Base-by-base conservation (phyloP, 2,329 filamentous ascomycete genomes). In the Cercospora citrullina region DNA sequence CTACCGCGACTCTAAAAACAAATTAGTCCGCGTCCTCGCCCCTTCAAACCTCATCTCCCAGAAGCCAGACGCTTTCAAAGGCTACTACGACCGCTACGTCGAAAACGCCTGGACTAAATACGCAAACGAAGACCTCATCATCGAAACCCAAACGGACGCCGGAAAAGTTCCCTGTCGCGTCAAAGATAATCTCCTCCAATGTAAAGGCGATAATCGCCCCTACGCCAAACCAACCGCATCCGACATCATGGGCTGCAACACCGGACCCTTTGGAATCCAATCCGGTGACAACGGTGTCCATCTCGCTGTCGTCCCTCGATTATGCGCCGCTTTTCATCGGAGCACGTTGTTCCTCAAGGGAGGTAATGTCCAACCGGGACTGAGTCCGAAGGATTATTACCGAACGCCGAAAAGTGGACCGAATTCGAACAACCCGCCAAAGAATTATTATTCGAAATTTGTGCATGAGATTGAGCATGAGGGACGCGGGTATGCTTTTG, bases 241-340 rank as follows among this genome's bases (percentile, higher is more conserved):
- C 12, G 90, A 92, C 77, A 89, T 92, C 69, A 87, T 91, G 74
- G 85, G 85, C 51, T 91, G 89, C 80, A 89, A 86, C 75, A 87
- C 84, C 3, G 88, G 88, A 0, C 87, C 87, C 0, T 90, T 90
- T 71, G 79, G 81, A 69, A 70, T 84, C 4, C 67, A 79, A 63
- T 68, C 84, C 67, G 72, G 73, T 6, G 75, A 79, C 21, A 80
- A 80, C 62, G 75, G 72, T 3, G 78, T 83, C 1, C 79, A 81
- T 51, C 79, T 80, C 67, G 89, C 89, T 39, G 85, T 93, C 63
- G 88, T 88, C 1, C 90, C 92, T 0, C 85, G 92, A 14, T 80
- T 95, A 6, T 87, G 90, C 1, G 91, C 92, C 0, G 91, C 90
- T 1, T 87, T 94, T 74, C 93, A 94, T 79, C 86, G 92, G 21